A percentile compares a stretch with the other conserved stretches of the same genome.
phyloP scores from a whole-genome alignment of 176 grass and related monocot genomes.

The Hordeum marinum region DNA sequence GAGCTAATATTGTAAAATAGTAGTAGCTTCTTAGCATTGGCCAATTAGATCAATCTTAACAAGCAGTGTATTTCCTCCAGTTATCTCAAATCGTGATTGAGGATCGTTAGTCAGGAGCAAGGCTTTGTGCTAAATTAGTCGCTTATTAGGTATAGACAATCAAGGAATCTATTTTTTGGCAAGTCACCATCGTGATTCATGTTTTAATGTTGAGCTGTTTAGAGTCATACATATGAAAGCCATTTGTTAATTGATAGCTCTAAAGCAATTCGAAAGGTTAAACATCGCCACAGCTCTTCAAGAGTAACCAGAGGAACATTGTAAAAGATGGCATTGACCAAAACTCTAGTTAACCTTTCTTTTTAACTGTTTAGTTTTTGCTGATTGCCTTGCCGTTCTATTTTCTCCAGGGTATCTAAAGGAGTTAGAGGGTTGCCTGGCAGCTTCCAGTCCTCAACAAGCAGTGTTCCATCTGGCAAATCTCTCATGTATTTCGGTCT shows the following conservation, averaged over 20 bases:
- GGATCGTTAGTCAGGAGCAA: neutral
- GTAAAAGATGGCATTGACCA: neutral
- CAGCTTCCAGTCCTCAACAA: conserved; percentile 76
- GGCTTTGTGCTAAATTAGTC: neutral
- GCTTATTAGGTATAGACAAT: neutral
- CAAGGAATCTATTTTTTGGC: neutral
- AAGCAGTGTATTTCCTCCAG: neutral
- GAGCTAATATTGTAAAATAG: neutral
- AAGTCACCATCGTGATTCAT: conserved; percentile 3
- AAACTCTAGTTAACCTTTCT: neutral
- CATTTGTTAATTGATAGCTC: neutral
- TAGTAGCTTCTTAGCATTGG: neutral
- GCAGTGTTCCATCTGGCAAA: conserved; percentile 76
- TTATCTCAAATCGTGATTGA: neutral
- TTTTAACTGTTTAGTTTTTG: neutral
- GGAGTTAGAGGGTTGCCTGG: conserved; percentile 71
- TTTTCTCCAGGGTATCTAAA: conserved; percentile 67
- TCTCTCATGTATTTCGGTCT: conserved; percentile 91
- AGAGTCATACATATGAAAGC: neutral
- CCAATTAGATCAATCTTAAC: neutral
- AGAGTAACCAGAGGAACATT: neutral
- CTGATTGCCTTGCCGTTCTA: conserved; percentile 1
- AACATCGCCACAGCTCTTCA: neutral
- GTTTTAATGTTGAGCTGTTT: neutral
- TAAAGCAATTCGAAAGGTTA: neutral